Evolutionary conservation across 2,329 filamentous ascomycete genomes (phyloP), one percentile per base, ranked within the genome.

Genomic region (Paracorniculantispora psalliotae): DNA sequence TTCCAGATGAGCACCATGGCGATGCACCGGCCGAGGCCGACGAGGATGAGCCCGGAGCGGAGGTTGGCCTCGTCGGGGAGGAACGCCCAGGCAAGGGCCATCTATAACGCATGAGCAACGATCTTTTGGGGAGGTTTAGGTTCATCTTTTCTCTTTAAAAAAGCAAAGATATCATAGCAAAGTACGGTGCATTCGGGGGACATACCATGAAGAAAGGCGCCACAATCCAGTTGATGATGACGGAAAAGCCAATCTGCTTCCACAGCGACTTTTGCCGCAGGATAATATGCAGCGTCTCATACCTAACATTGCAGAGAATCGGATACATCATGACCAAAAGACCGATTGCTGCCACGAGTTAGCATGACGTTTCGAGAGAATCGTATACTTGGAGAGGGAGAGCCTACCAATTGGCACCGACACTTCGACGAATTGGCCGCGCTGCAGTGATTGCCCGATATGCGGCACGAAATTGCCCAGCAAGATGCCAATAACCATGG

Each of bases 321-420:
- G 89, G 89, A 68, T 91, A 92, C 88, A 92, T 92, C 89, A 92
- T 92, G 43, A 91, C 83, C 1, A 92, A 78, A 2, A 92, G 75
- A 0, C 89, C 89, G 50, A 91, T 75, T 1, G 88, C 88, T 87
- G 23, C 13, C 33, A 1, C 12, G 26, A 39, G 33, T 19, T 44
- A 25, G 19, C 6, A 9, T 23, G 1, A 43, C 19, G n/a, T 3
- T 13, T 2, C 10, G 17, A 15, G 3, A 3, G 4, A 6, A 17
- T 4, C 12, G 17, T 2, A 3, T 23, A 12, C 3, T 8, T 15
- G 23, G 8, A 21, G 10, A 25, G 26, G 28, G 23, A 17, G 17
- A 28, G 67, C 73, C 51, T 68, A 82, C 81, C 81, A 37, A 87
- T 86, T 0, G 84, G 84, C 44, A 85, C 71, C 12, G 81, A 84